Conservation (phyloP, 2,329 filamentous ascomycete species). For the Ceratocystis albifundus region DNA sequence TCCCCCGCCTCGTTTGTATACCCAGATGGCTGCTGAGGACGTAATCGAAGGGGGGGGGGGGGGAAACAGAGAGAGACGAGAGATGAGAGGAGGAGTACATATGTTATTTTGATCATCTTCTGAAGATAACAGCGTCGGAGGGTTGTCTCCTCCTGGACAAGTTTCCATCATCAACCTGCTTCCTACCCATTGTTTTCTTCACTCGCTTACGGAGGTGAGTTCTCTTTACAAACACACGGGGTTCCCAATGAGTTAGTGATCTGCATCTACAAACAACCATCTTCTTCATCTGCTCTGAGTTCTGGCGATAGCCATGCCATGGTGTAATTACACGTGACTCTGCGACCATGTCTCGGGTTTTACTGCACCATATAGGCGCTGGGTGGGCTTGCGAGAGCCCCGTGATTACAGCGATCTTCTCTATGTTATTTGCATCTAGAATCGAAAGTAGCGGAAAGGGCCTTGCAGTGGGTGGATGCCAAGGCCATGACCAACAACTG, state of each 20-base stretch:
- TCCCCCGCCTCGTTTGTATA: not conserved
- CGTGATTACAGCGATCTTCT: not conserved
- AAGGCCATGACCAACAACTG: too few species aligned
- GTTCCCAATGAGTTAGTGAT: not conserved
- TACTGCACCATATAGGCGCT: not conserved
- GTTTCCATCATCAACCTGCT: not conserved
- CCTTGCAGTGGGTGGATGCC: too few species aligned
- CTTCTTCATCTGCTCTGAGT: not conserved
- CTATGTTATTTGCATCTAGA: too few species aligned
- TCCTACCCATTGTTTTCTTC: slow-evolving; percentile 11
- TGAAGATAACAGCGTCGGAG: not conserved
- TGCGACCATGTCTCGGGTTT: not conserved
- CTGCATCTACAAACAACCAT: not conserved
- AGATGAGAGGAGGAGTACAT: too few species aligned
- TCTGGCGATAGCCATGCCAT: not conserved
- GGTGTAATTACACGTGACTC: slow-evolving; percentile 1
- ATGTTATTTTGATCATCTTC: not conserved
- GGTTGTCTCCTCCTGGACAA: not conserved
- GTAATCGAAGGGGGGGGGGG: not conserved
- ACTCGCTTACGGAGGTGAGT: slow-evolving; percentile 2
- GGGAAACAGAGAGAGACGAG: not conserved
- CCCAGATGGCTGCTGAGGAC: not conserved
- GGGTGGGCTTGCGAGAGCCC: not conserved
- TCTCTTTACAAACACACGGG: not conserved
- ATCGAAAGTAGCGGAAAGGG: too few species aligned